These are phyloP conservation scores for Coelastrella sp. DNA, from an alignment of 139 green algal genomes.

Conservation along the genomic window DNA sequence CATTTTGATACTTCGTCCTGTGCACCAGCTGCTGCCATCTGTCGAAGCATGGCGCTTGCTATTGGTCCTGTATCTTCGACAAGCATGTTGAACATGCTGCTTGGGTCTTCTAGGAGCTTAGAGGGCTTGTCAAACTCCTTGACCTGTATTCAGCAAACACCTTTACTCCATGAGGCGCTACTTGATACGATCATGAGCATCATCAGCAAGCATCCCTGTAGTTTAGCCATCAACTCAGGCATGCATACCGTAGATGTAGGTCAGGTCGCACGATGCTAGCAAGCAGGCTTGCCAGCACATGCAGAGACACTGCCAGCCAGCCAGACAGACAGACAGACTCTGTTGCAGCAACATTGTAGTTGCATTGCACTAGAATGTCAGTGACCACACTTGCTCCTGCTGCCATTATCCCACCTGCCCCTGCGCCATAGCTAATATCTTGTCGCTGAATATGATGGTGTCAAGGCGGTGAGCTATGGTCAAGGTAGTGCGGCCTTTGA, in stretches of 20 bases:
- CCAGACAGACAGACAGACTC: no score
- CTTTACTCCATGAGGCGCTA: no score
- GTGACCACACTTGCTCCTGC: not conserved
- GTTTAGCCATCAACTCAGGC: no score
- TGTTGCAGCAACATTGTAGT: not conserved
- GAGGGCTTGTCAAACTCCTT: constrained; percentile 56
- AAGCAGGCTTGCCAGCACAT: no score
- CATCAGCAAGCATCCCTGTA: not conserved
- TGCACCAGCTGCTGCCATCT: constrained; percentile 59
- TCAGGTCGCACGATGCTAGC: no score
- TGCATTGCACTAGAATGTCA: not conserved
- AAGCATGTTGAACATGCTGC: constrained; percentile 58
- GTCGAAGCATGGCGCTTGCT: constrained; percentile 49
- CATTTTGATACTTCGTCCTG: constrained; percentile 48
- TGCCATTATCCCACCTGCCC: constrained; percentile 25
- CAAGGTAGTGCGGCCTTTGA: constrained; percentile 61
- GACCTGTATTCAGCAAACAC: not conserved
- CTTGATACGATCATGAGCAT: no score
- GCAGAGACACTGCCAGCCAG: no score
- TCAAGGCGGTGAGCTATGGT: constrained; percentile 73
- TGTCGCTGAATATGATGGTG: constrained; percentile 71
- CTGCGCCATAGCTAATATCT: constrained; percentile 66
- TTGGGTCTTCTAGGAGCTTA: constrained; percentile 50
- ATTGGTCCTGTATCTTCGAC: constrained; percentile 64
- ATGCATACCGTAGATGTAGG: no score